Evolutionary conservation across 805 yeast genomes (phyloP).

Genomic region (Isabelozyma heimii): DNA sequence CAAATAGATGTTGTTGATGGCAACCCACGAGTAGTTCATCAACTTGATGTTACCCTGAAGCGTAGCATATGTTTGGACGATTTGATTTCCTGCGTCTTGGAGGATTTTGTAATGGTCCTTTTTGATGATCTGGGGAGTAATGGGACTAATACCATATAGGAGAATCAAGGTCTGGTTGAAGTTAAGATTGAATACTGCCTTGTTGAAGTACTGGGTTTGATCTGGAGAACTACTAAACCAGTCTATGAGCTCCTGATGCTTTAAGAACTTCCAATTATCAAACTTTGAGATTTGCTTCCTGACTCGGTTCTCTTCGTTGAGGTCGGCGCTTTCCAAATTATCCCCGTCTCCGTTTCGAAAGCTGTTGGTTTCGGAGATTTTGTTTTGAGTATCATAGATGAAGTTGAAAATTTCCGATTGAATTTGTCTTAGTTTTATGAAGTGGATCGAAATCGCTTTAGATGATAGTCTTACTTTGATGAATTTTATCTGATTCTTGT

Average conservation of each 20-base stretch:
- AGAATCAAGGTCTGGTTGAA: constrained; percentile 8
- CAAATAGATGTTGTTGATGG: constrained; percentile 10
- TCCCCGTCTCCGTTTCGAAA: not conserved
- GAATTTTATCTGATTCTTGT: not conserved
- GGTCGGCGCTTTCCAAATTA: not conserved
- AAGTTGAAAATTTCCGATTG: constrained; percentile 2
- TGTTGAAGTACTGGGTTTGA: not conserved
- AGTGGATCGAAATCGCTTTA: constrained; percentile 1
- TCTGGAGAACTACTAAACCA: not conserved
- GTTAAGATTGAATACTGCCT: constrained; percentile 6
- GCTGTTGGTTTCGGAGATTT: not conserved
- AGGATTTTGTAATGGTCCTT: constrained; percentile 4
- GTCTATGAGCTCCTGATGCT: constrained; percentile 3
- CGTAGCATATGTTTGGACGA: constrained; percentile 7
- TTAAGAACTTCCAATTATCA: constrained; percentile 1
- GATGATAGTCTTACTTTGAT: not conserved
- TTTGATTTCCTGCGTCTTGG: constrained; percentile 7
- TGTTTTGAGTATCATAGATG: not conserved
- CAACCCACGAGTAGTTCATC: constrained; percentile 14
- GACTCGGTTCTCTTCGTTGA: not conserved
- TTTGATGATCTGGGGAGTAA: constrained; percentile 6
- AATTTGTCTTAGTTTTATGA: constrained; percentile 4
- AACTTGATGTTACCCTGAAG: constrained; percentile 4
- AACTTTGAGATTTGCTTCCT: not conserved
- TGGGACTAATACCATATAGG: constrained; percentile 7